Conservation (phyloP, 1,139 yeast species). For the Arxiozyma heterogenica region DNA sequence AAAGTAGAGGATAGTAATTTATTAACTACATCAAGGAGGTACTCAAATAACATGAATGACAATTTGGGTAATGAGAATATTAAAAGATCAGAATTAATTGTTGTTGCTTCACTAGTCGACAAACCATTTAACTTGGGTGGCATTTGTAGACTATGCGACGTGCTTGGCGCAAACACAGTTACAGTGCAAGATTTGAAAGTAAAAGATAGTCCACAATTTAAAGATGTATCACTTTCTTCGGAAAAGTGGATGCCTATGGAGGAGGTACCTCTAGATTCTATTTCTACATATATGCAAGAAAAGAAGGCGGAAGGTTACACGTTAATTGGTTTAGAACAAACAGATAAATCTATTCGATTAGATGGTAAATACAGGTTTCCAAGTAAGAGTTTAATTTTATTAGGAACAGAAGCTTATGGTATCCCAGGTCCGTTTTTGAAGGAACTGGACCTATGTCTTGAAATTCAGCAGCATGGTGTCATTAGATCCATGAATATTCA, state of each 20-base stretch:
- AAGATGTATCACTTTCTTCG: constrained; percentile 85
- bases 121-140: constrained; percentile 92
- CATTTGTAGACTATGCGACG: constrained; percentile 85
- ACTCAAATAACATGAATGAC: constrained; percentile 34
- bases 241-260: constrained; percentile 92
- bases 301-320: constrained; percentile 78
- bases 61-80: constrained; percentile 15
- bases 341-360: constrained; percentile 72
- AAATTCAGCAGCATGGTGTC: constrained; percentile 86
- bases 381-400: constrained; percentile 59
- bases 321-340: constrained; percentile 82
- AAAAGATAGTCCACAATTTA: constrained; percentile 59
- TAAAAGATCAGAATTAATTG: constrained; percentile 33
- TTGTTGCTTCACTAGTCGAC: constrained; percentile 81
- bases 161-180: constrained; percentile 76
- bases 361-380: constrained; percentile 63
- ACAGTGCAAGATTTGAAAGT: constrained; percentile 66
- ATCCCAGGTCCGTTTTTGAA: constrained; percentile 79
- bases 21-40: constrained; percentile 43
- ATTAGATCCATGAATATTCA: constrained; percentile 93
- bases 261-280: constrained; percentile 57
- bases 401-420: constrained; percentile 88
- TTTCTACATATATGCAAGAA: constrained; percentile 46
- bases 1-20: constrained; percentile 32
- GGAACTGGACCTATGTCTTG: constrained; percentile 79